These are phyloP conservation scores for Chiua virens DNA, from an alignment of 768 basidiomycete genomes.

Conservation along the genomic window DNA sequence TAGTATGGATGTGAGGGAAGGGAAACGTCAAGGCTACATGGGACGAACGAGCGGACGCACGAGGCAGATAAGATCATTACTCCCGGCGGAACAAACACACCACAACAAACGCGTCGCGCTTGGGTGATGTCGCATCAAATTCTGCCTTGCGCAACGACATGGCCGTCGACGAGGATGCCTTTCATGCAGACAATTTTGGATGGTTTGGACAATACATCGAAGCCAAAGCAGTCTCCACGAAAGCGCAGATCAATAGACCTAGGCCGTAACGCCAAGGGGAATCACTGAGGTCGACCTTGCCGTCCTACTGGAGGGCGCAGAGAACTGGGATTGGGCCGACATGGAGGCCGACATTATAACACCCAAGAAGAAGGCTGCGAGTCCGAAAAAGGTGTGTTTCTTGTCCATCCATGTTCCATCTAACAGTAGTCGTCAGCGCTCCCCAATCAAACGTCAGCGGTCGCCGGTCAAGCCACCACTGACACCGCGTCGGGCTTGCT, in stretches of 20 bases:
- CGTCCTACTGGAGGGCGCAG: conserved; percentile 60
- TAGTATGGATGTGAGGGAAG: too few relatives aligned
- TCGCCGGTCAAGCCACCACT: conserved; percentile 20
- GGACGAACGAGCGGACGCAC: conserved; percentile 9
- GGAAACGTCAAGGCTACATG: neutral
- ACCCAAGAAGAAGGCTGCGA: conserved; percentile 46
- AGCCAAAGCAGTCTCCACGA: conserved; percentile 24
- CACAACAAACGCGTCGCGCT: conserved; percentile 28
- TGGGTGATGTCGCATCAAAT: neutral
- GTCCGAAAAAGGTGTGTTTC: conserved; percentile 20
- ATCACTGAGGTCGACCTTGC: conserved; percentile 37
- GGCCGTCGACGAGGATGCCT: conserved; percentile 53
- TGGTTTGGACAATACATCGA: conserved; percentile 50
- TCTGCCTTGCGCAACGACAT: conserved; percentile 19
- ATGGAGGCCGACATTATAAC: conserved; percentile 50
- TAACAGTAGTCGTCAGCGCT: conserved; percentile 7
- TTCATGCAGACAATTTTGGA: conserved; percentile 56
- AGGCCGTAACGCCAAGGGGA: conserved; percentile 5
- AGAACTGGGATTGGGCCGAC: conserved; percentile 69
- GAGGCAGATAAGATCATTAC: conserved; percentile 19
- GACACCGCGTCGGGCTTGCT: conserved; percentile 11
- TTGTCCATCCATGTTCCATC: neutral
- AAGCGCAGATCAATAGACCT: conserved; percentile 11
- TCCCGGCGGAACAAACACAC: conserved; percentile 14
- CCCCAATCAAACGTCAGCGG: conserved; percentile 10